Evolutionary conservation across 352 stramenopile species (phyloP), one percentile per base, ranked within the genome.

Genomic region (Halophytophthora batemanensis): DNA sequence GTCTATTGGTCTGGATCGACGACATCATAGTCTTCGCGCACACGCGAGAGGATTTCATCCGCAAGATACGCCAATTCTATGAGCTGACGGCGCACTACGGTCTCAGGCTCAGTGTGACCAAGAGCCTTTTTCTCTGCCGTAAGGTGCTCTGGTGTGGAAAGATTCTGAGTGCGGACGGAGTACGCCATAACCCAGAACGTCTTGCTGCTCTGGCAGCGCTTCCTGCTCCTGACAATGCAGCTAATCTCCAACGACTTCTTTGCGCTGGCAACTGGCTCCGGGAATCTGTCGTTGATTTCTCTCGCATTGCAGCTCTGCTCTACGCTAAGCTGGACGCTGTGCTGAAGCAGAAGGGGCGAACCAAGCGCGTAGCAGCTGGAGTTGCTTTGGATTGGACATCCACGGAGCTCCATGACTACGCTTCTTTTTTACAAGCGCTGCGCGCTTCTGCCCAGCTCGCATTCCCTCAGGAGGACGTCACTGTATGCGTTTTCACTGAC

Each of bases 91-190:
- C 25, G 4, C 25, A 56, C 6, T 36, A 41, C 28, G 48, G 34
- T 2, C 25, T 71, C 1, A 62, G 59, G 13, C 33, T 69, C 0
- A 71, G 43, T 53, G 23, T 42, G 6, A 57, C 42, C 21, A 74
- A 71, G 19, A 45, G 47, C 21, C 14, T 31, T 10, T 2, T 71
- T 10, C 69, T 64, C 33, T 6, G 33, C 15, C 49, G 18, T 0
- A 25, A 59, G 25, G 54, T 66, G 0, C 6, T 2, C 5, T 71
- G 65, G 61, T 71, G 61, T n/a, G 61, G 59, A 1, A 19, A 39
- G n/a, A 53, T 68, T 3, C 59, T 73, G 12, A 53, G 55, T 18
- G 41, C 43, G 2, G 8, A 45, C 25, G 50, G 55, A 2, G 33
- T 69, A 14, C 8, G 34, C 1, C 50, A 66, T 17, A 51, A 63